Conservation (phyloP, 352 stramenopile species). For the Pythium plurisporium region DNA sequence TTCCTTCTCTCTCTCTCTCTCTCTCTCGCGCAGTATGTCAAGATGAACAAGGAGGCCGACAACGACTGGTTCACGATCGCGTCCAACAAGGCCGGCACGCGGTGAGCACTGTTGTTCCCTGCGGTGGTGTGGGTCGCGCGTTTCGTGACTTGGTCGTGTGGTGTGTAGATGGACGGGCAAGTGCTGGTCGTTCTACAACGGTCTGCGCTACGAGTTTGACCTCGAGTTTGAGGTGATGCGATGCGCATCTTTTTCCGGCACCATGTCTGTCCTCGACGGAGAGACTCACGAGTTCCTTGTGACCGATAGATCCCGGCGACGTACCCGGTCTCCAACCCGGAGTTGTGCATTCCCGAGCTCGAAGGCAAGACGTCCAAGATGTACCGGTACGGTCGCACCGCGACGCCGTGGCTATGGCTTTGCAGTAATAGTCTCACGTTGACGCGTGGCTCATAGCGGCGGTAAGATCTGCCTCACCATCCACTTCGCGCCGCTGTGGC, state of each 20-base stretch:
- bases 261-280: neutral
- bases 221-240: slow-evolving; percentile 65
- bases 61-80: slow-evolving; percentile 90
- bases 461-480: slow-evolving; percentile 88
- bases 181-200: slow-evolving; percentile 87
- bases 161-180: slow-evolving; percentile 64
- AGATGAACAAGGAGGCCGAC: slow-evolving; percentile 87
- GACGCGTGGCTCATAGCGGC: slow-evolving; percentile 24
- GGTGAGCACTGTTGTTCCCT: slow-evolving; percentile 29
- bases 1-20: neutral
- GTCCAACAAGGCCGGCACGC: slow-evolving; percentile 76
- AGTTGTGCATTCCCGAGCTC: slow-evolving; percentile 83
- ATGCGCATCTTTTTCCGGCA: neutral
- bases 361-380: slow-evolving; percentile 90
- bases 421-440: neutral
- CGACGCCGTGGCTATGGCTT: too few relatives aligned
- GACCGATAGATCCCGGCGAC: slow-evolving; percentile 60
- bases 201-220: slow-evolving; percentile 83
- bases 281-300: neutral
- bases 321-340: slow-evolving; percentile 77
- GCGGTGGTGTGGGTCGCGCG: too few relatives aligned
- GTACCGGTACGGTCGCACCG: slow-evolving; percentile 80
- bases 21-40: slow-evolving; percentile 73
- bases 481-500: slow-evolving; percentile 87
- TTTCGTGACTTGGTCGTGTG: too few relatives aligned